These are phyloP conservation scores for Capsicum pubescens DNA, from an alignment of 257 asterid species.

Conservation along the genomic window DNA sequence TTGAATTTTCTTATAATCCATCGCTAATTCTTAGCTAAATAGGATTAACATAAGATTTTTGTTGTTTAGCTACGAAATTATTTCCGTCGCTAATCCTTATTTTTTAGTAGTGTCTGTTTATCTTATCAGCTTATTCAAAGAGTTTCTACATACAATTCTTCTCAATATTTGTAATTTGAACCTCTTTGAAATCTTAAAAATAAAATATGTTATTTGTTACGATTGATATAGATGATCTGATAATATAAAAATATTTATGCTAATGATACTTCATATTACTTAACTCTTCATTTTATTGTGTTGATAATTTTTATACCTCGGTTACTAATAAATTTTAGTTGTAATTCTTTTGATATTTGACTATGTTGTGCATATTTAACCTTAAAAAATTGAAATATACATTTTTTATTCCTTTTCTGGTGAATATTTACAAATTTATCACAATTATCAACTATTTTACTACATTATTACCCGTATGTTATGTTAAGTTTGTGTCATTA, in stretches of 20 bases:
- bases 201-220: not conserved
- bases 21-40: no score
- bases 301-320: not conserved
- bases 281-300: not conserved
- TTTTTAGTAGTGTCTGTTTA: no score
- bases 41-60: no score
- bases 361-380: not conserved
- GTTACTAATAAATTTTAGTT: no score
- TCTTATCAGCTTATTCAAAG: no score
- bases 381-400: not conserved
- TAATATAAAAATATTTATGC: not conserved
- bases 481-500: not conserved
- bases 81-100: no score
- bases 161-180: no score
- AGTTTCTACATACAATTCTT: no score
- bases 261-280: not conserved
- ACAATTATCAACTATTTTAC: not conserved
- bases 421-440: not conserved
- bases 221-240: not conserved
- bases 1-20: no score
- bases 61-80: no score
- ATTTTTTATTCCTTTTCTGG: not conserved
- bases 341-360: not conserved
- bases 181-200: not conserved
- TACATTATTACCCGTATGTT: not conserved